phyloP scores from a whole-genome alignment of 2,329 filamentous ascomycete species.

The Fusarium globosum region DNA sequence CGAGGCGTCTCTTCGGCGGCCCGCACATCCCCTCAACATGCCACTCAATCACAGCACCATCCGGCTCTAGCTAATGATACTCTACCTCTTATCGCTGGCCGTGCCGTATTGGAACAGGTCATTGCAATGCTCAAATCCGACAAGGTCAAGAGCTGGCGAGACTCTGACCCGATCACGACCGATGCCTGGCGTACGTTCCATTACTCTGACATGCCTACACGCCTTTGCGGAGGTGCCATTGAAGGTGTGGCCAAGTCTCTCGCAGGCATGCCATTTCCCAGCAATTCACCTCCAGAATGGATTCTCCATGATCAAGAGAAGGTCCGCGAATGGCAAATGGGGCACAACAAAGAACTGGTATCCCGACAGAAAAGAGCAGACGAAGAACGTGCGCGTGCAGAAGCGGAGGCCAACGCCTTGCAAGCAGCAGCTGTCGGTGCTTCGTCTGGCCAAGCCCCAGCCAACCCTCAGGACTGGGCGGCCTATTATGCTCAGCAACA shows the following conservation, averaged over 20 bases:
- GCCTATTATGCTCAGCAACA: slow-evolving; percentile 57
- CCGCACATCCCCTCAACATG: slow-evolving; percentile 25
- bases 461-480: slow-evolving; percentile 51
- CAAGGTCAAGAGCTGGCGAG: slow-evolving; percentile 55
- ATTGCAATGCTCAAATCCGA: slow-evolving; percentile 59
- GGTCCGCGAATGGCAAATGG: slow-evolving; percentile 64
- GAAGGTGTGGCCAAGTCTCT: slow-evolving; percentile 57
- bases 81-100: slow-evolving; percentile 47
- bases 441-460: slow-evolving; percentile 36
- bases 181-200: slow-evolving; percentile 49
- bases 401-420: slow-evolving; percentile 49
- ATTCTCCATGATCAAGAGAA: slow-evolving; percentile 59
- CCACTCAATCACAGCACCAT: slow-evolving; percentile 16
- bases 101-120: slow-evolving; percentile 55
- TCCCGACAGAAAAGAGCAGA: slow-evolving; percentile 54
- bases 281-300: slow-evolving; percentile 64
- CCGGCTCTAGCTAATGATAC: slow-evolving; percentile 33
- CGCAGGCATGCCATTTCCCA: slow-evolving; percentile 60
- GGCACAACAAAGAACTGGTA: slow-evolving; percentile 56
- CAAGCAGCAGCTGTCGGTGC: slow-evolving; percentile 36
- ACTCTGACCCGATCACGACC: slow-evolving; percentile 53
- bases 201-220: slow-evolving; percentile 57
- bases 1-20: slow-evolving; percentile 37
- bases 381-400: slow-evolving; percentile 51
- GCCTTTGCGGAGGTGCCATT: slow-evolving; percentile 56